Base-by-base conservation (phyloP, 306 rosid species). In the Gastrolobium villosum region DNA sequence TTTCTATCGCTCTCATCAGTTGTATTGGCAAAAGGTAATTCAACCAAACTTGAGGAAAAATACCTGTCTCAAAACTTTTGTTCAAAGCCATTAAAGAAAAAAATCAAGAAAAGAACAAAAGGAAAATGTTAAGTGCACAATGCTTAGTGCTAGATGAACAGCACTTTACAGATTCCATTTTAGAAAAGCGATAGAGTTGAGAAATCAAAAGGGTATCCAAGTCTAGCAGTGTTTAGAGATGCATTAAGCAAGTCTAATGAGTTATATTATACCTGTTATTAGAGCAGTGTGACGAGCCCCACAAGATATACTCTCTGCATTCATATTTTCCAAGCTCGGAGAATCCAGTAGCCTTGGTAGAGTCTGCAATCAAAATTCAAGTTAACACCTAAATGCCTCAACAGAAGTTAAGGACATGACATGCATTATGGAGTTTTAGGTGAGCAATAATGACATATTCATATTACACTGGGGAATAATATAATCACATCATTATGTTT, bases 221-320 rank as follows among this genome's bases (percentile, higher is more conserved):
- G 34, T 36, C 65, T 39, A 71, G 52, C 52, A 70, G 28, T 65
- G 43, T 57, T 28, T 49, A 56, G 5, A 56, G 44, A 28, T 41
- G 20, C 54, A 56, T 34, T 26, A 40, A 10, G 54, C 64, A 67
- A 56, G 75, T 30, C 30, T 4, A 44, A 44, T 7, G 11, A 7
- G 36, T 61, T 45, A 53, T 56, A 65, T 35, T 72, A 74, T 87
- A 92, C 99, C 97, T 66, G 99, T 88, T 77, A 92, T 73, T 66
- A 89, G 61, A 76, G 95, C 91, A 85, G 87, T 89, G 82, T 94
- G 99, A 62, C 99, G 99, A 61, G 99, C 97, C 66, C 99, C 99
- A 72, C 99, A 94, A 69, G 99, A 92, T 41, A 94, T 70, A 52
- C 26, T 78, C 87, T 88, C 89, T 36, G 86, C 97, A 2, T 90